These are phyloP conservation scores for Coemansia sp. DNA, from an alignment of 192 early-diverging fungal genomes.

Conservation along the genomic window DNA sequence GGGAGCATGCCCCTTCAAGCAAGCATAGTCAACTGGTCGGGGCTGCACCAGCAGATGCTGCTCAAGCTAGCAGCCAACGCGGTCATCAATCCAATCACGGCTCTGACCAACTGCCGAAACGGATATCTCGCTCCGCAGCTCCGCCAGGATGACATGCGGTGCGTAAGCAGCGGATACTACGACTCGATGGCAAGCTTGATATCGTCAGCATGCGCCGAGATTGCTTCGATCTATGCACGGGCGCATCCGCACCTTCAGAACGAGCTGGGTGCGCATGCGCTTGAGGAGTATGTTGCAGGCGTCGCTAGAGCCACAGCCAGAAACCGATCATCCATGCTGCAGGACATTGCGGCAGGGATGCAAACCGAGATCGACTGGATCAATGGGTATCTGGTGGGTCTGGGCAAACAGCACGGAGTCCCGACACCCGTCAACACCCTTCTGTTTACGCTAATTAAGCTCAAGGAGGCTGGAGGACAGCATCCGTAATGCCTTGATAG, in stretches of 20 bases:
- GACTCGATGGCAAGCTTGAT: slow-evolving; percentile 20
- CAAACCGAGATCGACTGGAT: slow-evolving; percentile 60
- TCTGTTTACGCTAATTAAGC: slow-evolving; percentile 42
- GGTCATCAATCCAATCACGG: slow-evolving; percentile 65
- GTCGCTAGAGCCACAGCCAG: slow-evolving; percentile 43
- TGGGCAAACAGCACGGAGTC: slow-evolving; percentile 52
- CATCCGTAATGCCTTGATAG: background rate
- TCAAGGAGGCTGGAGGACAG: slow-evolving; percentile 25
- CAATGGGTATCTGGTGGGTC: slow-evolving; percentile 57
- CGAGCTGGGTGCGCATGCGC: slow-evolving; percentile 29
- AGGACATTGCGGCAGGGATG: slow-evolving; percentile 41
- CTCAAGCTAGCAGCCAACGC: slow-evolving; percentile 67
- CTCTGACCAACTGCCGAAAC: slow-evolving; percentile 59
- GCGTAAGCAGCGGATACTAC: slow-evolving; percentile 12
- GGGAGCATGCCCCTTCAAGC: slow-evolving; percentile 28
- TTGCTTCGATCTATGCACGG: slow-evolving; percentile 38
- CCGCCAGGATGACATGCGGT: slow-evolving; percentile 3
- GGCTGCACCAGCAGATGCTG: slow-evolving; percentile 53
- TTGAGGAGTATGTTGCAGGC: slow-evolving; percentile 40
- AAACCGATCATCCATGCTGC: slow-evolving; percentile 59
- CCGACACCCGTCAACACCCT: slow-evolving; percentile 44
- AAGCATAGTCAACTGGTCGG: slow-evolving; percentile 40
- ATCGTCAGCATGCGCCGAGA: slow-evolving; percentile 32
- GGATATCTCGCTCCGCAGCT: slow-evolving; percentile 48
- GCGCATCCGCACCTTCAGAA: slow-evolving; percentile 41